phyloP scores from a whole-genome alignment of 1,284 basidiomycete species.

The Rhodotorula sp. region DNA sequence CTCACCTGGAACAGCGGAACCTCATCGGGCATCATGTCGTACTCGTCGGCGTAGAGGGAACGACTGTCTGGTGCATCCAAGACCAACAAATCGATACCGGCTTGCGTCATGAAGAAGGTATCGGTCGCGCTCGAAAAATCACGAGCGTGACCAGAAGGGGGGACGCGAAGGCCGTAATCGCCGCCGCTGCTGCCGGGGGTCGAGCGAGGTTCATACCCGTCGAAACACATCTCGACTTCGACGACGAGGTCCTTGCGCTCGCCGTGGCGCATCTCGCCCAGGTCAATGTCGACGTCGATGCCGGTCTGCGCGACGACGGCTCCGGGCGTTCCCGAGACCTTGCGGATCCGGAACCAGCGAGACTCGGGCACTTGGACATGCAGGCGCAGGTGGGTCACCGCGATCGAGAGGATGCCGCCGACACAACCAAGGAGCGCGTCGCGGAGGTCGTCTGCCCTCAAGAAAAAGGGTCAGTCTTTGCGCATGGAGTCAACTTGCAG shows the following conservation, averaged over 20 bases:
- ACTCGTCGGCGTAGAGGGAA: conserved; percentile 40
- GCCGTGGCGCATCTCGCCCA: conserved; percentile 87
- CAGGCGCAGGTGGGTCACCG: conserved; percentile 81
- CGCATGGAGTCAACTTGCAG: not conserved
- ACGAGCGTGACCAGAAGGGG: not conserved
- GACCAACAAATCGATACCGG: conserved; percentile 52
- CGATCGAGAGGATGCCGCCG: conserved; percentile 91
- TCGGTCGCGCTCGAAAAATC: conserved; percentile 43
- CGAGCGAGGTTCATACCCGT: conserved; percentile 7
- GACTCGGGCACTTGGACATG: conserved; percentile 85
- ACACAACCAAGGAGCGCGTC: conserved; percentile 86
- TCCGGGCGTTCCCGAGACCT: conserved; percentile 79
- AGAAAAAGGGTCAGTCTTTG: not conserved
- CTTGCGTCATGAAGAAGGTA: conserved; percentile 44
- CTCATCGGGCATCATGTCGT: conserved; percentile 76
- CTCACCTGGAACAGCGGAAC: conserved; percentile 58
- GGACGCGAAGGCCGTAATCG: too few species aligned
- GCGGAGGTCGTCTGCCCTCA: conserved; percentile 64
- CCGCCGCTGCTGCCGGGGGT: not conserved
- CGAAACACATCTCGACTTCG: conserved; percentile 75
- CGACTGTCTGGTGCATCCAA: conserved; percentile 57
- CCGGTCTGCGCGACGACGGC: conserved; percentile 82
- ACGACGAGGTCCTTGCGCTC: conserved; percentile 92
- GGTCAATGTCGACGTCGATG: conserved; percentile 87
- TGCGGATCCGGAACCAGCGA: conserved; percentile 77